Evolutionary conservation across 345 rosid genomes (phyloP), one percentile per base, ranked within the genome.

Genomic region (Xanthoceras sorbifolium): DNA sequence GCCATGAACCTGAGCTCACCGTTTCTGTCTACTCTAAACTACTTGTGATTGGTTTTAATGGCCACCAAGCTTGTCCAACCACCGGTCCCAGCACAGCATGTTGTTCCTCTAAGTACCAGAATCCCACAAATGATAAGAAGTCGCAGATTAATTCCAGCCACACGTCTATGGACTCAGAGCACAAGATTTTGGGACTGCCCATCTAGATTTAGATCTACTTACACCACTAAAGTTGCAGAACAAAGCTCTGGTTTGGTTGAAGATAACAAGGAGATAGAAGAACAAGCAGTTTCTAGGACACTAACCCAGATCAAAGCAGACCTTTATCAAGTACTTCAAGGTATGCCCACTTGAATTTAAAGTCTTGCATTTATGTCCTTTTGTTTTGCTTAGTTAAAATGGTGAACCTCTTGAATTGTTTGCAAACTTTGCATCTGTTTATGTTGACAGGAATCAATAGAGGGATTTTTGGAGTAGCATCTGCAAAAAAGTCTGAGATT

Each of bases 381-480:
- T 72, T 3, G n/a, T 12, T 23, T 15, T 42, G 34, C 25, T 48
- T 48, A 23, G 42, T 15, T 31, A 29, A 10, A 5, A 5, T 18
- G 40, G 38, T 22, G 8, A 17, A 25, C 6, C 7, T 25, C 23
- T 2, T 67, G 32, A 20, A 55, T 40, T 36, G n/a, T 6, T 36
- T 36, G 40, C 40, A 36, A 5, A 25, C 66, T n/a, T 62, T 74
- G 68, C 60, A 18, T 52, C n/a, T 62, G 4, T 3, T 3, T 8
- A 10, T 72, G 15, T 66, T 32, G 44, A 15, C 82, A 90, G 95
- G 93, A 70, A 84, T 82, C 34, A 93, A 93, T 65, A 95, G 97
- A 84, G 97, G 99, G 48, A 85, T 95, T 38, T 95, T 92, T 73
- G 96, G 99, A 40, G 88, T 87, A 1, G 79, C 84, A 15, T 90